These are phyloP conservation scores for Comarum palustre DNA, from an alignment of 306 rosid species.

Conservation along the genomic window DNA sequence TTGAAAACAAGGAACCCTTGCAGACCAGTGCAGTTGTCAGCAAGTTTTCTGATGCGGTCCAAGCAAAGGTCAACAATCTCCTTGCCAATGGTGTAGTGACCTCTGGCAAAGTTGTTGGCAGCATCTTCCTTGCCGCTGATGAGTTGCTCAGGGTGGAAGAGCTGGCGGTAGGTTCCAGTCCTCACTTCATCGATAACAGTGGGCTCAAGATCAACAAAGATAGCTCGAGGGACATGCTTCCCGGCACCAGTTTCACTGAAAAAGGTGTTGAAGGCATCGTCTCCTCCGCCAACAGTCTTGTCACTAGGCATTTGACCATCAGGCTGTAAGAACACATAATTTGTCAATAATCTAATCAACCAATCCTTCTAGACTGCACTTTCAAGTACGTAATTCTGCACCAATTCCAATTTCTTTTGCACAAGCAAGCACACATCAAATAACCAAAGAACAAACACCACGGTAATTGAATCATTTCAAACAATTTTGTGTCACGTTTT, in stretches of 20 bases:
- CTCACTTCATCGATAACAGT: constrained; percentile 93
- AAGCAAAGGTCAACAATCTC: constrained; percentile 90
- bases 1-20: constrained; percentile 90
- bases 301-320: constrained; percentile 96
- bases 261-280: constrained; percentile 90
- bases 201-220: constrained; percentile 87
- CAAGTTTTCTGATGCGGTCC: constrained; percentile 90
- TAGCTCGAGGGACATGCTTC: constrained; percentile 80
- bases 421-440: neutral
- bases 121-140: constrained; percentile 95
- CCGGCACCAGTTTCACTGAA: constrained; percentile 94
- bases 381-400: neutral
- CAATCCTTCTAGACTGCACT: neutral
- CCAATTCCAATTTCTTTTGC: neutral
- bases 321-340: constrained; percentile 37
- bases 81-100: constrained; percentile 92
- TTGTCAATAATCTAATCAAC: neutral
- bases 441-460: neutral
- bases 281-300: constrained; percentile 76
- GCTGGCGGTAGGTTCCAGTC: constrained; percentile 84
- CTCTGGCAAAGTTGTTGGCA: constrained; percentile 97
- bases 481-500: neutral
- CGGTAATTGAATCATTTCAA: neutral
- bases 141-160: constrained; percentile 91
- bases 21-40: constrained; percentile 92